Conservation (phyloP, 2,329 filamentous ascomycete genomes). For the Neodidymelliopsis sp. region DNA sequence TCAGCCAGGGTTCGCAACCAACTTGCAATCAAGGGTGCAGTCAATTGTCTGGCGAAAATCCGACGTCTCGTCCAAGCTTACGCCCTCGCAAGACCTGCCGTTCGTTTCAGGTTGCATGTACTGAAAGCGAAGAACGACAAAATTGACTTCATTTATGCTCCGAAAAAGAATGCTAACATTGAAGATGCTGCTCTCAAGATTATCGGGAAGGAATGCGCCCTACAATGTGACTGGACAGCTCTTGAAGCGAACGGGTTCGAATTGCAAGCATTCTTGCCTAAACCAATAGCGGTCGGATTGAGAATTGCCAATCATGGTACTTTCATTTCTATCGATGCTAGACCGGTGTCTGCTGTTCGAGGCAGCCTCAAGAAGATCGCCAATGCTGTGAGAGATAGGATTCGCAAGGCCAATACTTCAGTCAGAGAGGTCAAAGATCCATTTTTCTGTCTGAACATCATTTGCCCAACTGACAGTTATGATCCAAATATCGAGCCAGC, state of each 20-base stretch:
- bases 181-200: slow-evolving; percentile 69
- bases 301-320: slow-evolving; percentile 54
- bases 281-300: slow-evolving; percentile 51
- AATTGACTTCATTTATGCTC: slow-evolving; percentile 69
- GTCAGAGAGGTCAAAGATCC: slow-evolving; percentile 55
- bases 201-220: slow-evolving; percentile 64
- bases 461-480: slow-evolving; percentile 68
- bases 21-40: slow-evolving; percentile 63
- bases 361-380: slow-evolving; percentile 68
- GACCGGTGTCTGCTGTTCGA: slow-evolving; percentile 65
- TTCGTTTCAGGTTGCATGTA: slow-evolving; percentile 68
- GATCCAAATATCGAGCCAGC: slow-evolving; percentile 75
- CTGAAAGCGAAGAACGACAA: slow-evolving; percentile 60
- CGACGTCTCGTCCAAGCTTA: slow-evolving; percentile 69
- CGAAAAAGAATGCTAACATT: slow-evolving; percentile 57
- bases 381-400: slow-evolving; percentile 59
- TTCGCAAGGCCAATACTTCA: slow-evolving; percentile 46
- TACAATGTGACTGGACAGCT: slow-evolving; percentile 60
- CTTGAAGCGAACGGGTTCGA: slow-evolving; percentile 52
- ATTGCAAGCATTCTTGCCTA: slow-evolving; percentile 67
- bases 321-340: slow-evolving; percentile 73
- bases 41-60: slow-evolving; percentile 65
- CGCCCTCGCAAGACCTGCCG: slow-evolving; percentile 69
- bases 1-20: slow-evolving; percentile 70
- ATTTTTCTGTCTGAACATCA: slow-evolving; percentile 71